A percentile compares a stretch with the other conserved stretches of the same genome.
Conservation (phyloP, 345 rosid species). For the Aurinia saxatilis region DNA sequence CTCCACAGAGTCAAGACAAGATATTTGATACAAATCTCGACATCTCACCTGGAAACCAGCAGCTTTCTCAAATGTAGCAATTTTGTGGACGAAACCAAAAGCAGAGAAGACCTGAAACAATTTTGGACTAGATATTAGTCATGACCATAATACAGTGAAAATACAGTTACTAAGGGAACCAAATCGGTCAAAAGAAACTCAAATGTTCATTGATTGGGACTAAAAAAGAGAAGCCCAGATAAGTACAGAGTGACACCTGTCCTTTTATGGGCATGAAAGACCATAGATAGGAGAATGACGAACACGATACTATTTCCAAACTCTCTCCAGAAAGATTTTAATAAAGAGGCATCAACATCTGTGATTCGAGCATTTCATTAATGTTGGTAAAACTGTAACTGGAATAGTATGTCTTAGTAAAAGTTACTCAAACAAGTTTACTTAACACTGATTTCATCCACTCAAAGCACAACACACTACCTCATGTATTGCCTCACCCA, state of each 20-base stretch:
- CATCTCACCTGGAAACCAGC: constrained; percentile 85
- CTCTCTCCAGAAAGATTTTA: constrained; percentile 65
- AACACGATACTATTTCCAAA: constrained; percentile 65
- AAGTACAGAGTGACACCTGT: constrained; percentile 84
- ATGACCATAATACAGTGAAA: neutral
- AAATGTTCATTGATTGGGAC: constrained; percentile 20
- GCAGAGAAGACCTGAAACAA: constrained; percentile 89
- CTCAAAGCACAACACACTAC: constrained; percentile 12
- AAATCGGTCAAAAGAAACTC: constrained; percentile 20
- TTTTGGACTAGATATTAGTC: constrained; percentile 14
- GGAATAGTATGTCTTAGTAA: neutral
- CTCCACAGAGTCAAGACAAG: neutral
- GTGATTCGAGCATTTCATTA: constrained; percentile 47
- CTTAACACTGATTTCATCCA: no score
- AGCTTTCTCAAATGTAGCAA: constrained; percentile 95
- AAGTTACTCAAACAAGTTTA: neutral
- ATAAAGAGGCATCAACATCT: constrained; percentile 62
- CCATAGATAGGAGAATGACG: constrained; percentile 71
- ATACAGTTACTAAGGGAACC: constrained; percentile 2
- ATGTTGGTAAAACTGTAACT: constrained; percentile 13
- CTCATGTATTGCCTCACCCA: no score
- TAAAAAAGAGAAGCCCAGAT: constrained; percentile 35
- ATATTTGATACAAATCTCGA: constrained; percentile 4
- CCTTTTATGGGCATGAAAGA: constrained; percentile 63
- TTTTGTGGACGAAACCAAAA: constrained; percentile 95